Base-by-base conservation (phyloP, 1,284 basidiomycete genomes). In the Apiotrichum mycotoxinovorans region DNA sequence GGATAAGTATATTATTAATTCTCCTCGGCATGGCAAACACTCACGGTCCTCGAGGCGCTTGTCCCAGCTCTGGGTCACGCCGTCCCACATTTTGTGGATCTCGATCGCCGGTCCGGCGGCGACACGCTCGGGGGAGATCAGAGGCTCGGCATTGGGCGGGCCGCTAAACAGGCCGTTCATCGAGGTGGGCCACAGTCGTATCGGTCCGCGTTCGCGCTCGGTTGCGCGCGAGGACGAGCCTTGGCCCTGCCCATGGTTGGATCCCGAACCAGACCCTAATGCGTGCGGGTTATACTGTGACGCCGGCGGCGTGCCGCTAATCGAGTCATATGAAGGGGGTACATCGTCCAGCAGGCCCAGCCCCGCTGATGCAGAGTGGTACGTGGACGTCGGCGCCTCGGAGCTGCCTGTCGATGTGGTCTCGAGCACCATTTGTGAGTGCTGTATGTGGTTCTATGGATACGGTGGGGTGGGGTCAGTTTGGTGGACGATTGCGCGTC, bases 241-340 rank as follows among this genome's bases (percentile, higher is more conserved):
- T 26, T 35, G 34, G 12, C 42, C 47, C 3, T 23, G 18, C 26
- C 38, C 37, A 11, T 10, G 35, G 23, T 14, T 14, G 17, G 11
- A 37, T 35, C 12, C 33, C 4, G 11, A 8, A 14, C 37, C 38
- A 27, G 23, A 20, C 23, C 27, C 30, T 37, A 33, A 45, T 41
- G n/a, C 27, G 35, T 22, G 27, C 58, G 53, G 25, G 46, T 48
- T 15, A 52, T 34, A 17, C 27, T 18, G 18, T 14, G 43, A 27
- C 8, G 14, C 18, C 4, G 18, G 51, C 23, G 22, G 51, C 25
- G 42, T 34, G 17, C 62, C 41, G 9, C 61, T 53, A 20, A 55
- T 44, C 15, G 38, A 43, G 51, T 71, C 67, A 58, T 74, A 74
- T 14, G 71, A 62, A 14, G 72, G 71, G 0, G 67, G 69, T 17